A percentile compares a stretch with the other conserved stretches of the same genome.
phyloP scores from a whole-genome alignment of 306 rosid species.

The Fragaria iinumae region DNA sequence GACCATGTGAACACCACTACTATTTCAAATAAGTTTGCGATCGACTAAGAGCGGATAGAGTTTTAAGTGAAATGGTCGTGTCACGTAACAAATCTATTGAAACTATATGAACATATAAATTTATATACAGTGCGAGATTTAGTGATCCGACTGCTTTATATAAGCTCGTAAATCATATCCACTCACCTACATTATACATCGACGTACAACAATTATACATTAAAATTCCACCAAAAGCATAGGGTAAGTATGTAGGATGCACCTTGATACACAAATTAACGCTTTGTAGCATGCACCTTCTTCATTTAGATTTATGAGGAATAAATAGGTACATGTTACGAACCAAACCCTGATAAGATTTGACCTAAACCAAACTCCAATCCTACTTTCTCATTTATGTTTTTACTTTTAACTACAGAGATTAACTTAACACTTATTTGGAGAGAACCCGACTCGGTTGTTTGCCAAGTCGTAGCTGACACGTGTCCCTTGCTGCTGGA shows the following conservation, averaged over 20 bases:
- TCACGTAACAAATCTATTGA: no score
- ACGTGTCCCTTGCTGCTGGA: conserved; percentile 98
- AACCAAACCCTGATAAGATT: neutral
- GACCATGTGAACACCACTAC: no score
- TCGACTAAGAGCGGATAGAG: no score
- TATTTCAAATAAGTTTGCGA: no score
- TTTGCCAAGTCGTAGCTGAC: conserved; percentile 69
- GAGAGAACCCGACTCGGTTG: conserved; percentile 60
- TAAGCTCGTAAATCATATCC: no score
- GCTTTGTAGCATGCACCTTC: neutral
- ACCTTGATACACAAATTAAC: no score
- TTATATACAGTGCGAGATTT: neutral
- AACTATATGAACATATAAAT: no score
- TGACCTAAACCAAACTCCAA: no score
- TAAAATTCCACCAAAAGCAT: neutral
- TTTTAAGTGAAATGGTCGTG: no score
- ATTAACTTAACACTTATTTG: conserved; percentile 52
- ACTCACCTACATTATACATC: no score
- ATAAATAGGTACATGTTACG: conserved; percentile 2
- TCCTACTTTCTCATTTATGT: neutral
- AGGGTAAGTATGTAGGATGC: neutral
- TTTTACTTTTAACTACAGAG: neutral
- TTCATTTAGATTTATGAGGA: neutral
- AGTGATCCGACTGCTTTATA: no score
- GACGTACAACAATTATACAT: neutral